Evolutionary conservation across 495 filamentous ascomycete genomes (phyloP), one percentile per base, ranked within the genome.

Genomic region (Annulohypoxylon bovei): DNA sequence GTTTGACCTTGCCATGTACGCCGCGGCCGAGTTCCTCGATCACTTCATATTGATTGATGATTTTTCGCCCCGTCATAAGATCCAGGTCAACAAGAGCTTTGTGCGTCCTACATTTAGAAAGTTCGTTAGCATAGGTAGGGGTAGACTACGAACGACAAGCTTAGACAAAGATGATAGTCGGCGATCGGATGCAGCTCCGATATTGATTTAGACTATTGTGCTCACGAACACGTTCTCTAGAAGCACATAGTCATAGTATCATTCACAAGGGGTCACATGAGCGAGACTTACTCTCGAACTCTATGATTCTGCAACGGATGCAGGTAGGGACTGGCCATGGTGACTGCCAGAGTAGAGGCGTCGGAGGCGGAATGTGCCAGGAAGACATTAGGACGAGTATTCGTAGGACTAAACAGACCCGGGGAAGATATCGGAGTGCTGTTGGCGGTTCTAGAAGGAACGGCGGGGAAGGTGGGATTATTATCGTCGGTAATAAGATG

Each of bases 31-130:
- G 90, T 81, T 98, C 96, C 75, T 96, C 90, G 60, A 98, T 89
- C 73, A 99, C 92, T 73, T 97, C 93, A 78, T 99, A 99, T 67
- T 97, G 88, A 73, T 99, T 99, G 84, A 99, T 95, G 40, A 91
- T 84, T 79, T 99, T 99, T 62, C 95, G 90, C 50, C 95, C 95
- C 6, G 95, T 96, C 58, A 92, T 84, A 27, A 86, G 84, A 76
- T 98, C 93, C 47, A 92, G 87, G 74, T 98, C 96, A 62, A 97
- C 89, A 75, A 94, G 92, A 8, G 92, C 93, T 37, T 92, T 90
- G 76, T 97, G 92, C 12, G 94, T 98, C 78, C 88, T 91, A 67
- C 16, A 58, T 27, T 47, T 14, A 20, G 9, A 3, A 27, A 1
- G n/a, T 50, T 9, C 12, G 52, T 70, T 73, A 69, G 70, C 47